Conservation (phyloP, 2,329 filamentous ascomycete genomes). For the Paraphaeosphaeria sporulosa region DNA sequence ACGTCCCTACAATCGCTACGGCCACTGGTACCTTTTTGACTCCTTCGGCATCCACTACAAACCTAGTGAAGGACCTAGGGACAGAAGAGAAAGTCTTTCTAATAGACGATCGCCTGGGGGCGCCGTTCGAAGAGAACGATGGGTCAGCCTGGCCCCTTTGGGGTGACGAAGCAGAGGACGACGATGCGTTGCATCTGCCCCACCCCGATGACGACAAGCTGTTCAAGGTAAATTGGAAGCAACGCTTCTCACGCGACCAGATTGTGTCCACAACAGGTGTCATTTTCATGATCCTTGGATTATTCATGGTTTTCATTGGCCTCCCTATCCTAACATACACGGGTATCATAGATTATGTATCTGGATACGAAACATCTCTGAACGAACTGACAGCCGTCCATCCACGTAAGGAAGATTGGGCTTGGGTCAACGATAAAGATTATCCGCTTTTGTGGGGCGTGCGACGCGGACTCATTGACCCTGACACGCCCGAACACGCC, state of each 20-base stretch:
- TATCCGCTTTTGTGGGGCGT: conserved; percentile 60
- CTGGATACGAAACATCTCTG: conserved; percentile 50
- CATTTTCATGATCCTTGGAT: conserved; percentile 55
- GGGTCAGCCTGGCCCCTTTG: conserved; percentile 56
- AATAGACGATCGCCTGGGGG: conserved; percentile 57
- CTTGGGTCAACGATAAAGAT: conserved; percentile 56
- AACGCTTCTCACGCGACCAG: conserved; percentile 55
- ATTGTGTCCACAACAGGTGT: conserved; percentile 54
- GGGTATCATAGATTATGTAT: conserved; percentile 50
- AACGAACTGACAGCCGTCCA: conserved; percentile 47
- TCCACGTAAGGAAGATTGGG: conserved; percentile 49
- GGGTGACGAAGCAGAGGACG: conserved; percentile 59
- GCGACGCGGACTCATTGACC: conserved; percentile 59
- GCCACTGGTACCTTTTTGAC: conserved; percentile 32
- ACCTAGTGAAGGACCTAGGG: conserved; percentile 30
- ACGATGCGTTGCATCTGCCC: conserved; percentile 64
- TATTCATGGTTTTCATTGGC: conserved; percentile 60
- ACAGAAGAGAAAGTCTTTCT: conserved; percentile 47
- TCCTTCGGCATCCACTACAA: conserved; percentile 38
- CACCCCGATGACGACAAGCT: conserved; percentile 57
- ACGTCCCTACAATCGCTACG: conserved; percentile 17
- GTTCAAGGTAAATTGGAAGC: conserved; percentile 52
- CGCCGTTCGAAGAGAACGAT: conserved; percentile 53
- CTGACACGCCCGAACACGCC: conserved; percentile 58
- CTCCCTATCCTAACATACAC: conserved; percentile 59